Evolutionary conservation across 179 eudicot species (phyloP).

Genomic region (Beta macrorhiza): DNA sequence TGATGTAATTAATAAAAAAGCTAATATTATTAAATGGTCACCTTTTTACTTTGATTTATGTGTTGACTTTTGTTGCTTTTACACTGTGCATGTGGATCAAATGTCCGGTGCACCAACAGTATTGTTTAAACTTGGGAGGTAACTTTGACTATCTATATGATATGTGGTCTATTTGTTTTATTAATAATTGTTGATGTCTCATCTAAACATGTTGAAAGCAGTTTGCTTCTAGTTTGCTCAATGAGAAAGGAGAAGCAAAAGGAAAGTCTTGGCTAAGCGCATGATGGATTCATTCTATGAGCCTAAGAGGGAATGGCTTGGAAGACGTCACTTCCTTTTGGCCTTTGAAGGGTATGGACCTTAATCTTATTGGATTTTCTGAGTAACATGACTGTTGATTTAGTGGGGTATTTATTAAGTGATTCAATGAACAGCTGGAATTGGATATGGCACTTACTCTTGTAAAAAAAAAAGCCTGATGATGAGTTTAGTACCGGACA

Average conservation of each 20-base stretch:
- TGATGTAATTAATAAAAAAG: conserved; percentile 72
- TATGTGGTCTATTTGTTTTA: neutral
- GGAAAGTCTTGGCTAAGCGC: conserved; percentile 58
- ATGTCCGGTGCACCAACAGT: conserved; percentile 95
- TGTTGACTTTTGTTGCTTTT: conserved; percentile 32
- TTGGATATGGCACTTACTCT: neutral
- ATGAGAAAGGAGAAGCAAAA: conserved; percentile 58
- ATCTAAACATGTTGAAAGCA: conserved; percentile 28
- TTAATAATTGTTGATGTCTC: conserved; percentile 4
- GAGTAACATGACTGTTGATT: neutral
- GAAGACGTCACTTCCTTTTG: conserved; percentile 82
- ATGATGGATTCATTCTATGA: conserved; percentile 77
- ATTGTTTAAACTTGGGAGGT: conserved; percentile 96
- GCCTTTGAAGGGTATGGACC: conserved; percentile 81
- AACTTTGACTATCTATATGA: neutral
- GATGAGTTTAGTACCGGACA: no score
- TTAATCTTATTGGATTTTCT: conserved; percentile 11
- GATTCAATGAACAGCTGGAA: no score
- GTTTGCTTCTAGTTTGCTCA: conserved; percentile 79
- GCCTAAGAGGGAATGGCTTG: conserved; percentile 95
- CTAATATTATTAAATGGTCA: conserved; percentile 55
- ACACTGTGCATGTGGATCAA: conserved; percentile 89
- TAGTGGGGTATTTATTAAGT: no score
- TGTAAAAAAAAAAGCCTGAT: neutral
- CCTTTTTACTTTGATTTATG: neutral